Percentiles rank a stretch among this genome's conserved stretches.
phyloP scores from a whole-genome alignment of 805 yeast genomes.

The Candida lessepsii region DNA sequence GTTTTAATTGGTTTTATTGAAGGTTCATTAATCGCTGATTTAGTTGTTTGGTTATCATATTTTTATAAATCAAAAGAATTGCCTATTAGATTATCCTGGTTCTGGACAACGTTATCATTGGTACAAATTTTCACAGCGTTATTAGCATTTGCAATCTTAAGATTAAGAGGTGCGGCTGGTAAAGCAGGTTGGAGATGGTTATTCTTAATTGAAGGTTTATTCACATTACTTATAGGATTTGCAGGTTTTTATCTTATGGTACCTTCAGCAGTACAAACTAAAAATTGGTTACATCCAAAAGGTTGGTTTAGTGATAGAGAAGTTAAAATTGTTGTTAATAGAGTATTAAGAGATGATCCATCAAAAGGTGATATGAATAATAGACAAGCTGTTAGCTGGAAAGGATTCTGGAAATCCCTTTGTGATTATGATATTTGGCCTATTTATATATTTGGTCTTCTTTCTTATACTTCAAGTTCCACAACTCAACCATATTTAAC shows the following conservation, averaged over 20 bases:
- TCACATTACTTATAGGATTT: constrained; percentile 55
- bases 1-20: constrained; percentile 29
- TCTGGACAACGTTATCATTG: constrained; percentile 29
- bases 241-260: constrained; percentile 49
- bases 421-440: constrained; percentile 29
- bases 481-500: constrained; percentile 43
- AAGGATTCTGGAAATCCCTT: constrained; percentile 18
- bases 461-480: constrained; percentile 17
- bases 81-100: constrained; percentile 53
- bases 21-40: constrained; percentile 47
- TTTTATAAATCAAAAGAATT: constrained; percentile 61
- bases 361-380: constrained; percentile 30
- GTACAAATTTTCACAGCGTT: constrained; percentile 22
- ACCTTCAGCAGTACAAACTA: constrained; percentile 53
- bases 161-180: constrained; percentile 19
- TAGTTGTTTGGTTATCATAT: constrained; percentile 60
- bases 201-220: constrained; percentile 60
- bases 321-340: constrained; percentile 27
- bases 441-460: constrained; percentile 35
- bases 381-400: constrained; percentile 23
- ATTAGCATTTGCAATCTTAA: constrained; percentile 22
- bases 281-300: constrained; percentile 46
- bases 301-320: constrained; percentile 33
- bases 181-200: constrained; percentile 58
- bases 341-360: constrained; percentile 29